Evolutionary conservation across 164 flowering plant genomes (phyloP).

Genomic region (Saururus chinensis): DNA sequence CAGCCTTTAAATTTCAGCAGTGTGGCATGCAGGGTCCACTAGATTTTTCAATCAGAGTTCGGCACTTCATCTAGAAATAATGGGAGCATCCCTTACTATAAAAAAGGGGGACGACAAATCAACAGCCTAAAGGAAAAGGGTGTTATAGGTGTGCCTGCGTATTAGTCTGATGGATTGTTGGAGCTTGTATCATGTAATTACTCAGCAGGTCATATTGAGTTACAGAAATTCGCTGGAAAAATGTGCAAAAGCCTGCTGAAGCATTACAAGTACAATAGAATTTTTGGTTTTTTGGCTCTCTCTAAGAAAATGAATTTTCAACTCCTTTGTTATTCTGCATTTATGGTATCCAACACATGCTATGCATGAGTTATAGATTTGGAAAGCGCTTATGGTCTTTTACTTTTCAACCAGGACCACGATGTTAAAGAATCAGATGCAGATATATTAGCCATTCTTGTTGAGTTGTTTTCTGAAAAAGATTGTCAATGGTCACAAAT

Average conservation of each 20-base stretch:
- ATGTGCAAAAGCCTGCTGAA: background rate
- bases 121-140: too few species aligned
- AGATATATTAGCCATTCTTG: slow-evolving; percentile 66
- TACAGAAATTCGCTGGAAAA: too few species aligned
- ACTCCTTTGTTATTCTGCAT: background rate
- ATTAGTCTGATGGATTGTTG: too few species aligned
- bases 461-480: slow-evolving; percentile 66
- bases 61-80: too few species aligned
- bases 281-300: background rate
- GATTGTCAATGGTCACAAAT: slow-evolving; percentile 60
- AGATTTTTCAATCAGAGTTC: too few species aligned
- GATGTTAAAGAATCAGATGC: slow-evolving; percentile 56
- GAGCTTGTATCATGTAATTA: too few species aligned
- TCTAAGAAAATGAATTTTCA: background rate
- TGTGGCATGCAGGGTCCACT: too few species aligned
- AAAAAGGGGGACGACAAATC: too few species aligned
- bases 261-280: background rate
- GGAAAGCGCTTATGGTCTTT: background rate
- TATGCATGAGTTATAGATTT: background rate
- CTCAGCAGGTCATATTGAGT: too few species aligned
- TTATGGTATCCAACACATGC: background rate
- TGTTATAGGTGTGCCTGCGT: too few species aligned
- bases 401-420: slow-evolving; percentile 49
- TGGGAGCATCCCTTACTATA: too few species aligned
- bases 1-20: too few species aligned